Conservation (phyloP, 2,329 filamentous ascomycete species). For the Hypoxylon sp. region DNA sequence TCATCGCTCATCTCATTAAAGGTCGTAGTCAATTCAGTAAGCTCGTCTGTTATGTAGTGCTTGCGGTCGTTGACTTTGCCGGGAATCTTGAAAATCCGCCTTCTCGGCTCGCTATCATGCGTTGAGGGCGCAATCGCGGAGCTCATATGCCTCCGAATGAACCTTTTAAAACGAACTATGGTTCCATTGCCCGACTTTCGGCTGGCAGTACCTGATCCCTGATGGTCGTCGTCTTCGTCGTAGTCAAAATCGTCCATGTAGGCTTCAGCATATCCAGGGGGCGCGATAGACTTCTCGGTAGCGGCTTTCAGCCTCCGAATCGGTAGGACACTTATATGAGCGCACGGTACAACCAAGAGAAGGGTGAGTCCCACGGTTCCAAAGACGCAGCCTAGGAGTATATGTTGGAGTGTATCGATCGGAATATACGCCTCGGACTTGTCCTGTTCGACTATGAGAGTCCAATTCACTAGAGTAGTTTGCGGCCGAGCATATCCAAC, state of each 20-base stretch:
- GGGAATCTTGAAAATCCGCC: slow-evolving; percentile 84
- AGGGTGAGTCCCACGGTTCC: slow-evolving; percentile 82
- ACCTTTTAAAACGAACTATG: slow-evolving; percentile 57
- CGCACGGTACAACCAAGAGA: slow-evolving; percentile 80
- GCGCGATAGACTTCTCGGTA: slow-evolving; percentile 79
- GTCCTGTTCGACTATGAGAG: slow-evolving; percentile 83
- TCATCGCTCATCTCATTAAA: slow-evolving; percentile 98
- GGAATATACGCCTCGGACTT: slow-evolving; percentile 81
- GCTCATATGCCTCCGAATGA: slow-evolving; percentile 55
- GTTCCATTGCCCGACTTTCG: slow-evolving; percentile 62
- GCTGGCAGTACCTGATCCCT: slow-evolving; percentile 44
- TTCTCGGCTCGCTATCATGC: slow-evolving; percentile 58
- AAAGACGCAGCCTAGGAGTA: slow-evolving; percentile 88
- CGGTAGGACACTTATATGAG: slow-evolving; percentile 84
- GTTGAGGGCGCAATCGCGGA: slow-evolving; percentile 50
- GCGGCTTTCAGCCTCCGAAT: slow-evolving; percentile 83
- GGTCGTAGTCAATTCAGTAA: slow-evolving; percentile 84
- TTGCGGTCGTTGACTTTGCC: slow-evolving; percentile 82
- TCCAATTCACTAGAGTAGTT: slow-evolving; percentile 82
- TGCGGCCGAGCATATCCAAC: slow-evolving; percentile 84
- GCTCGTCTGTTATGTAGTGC: slow-evolving; percentile 84
- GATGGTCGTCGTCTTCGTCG: slow-evolving; percentile 60
- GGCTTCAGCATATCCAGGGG: slow-evolving; percentile 71
- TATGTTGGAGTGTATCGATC: slow-evolving; percentile 80
- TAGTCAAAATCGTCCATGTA: slow-evolving; percentile 61